These are phyloP conservation scores for Geotrichum bryndzae DNA, from an alignment of 1,139 yeast genomes.

Conservation along the genomic window DNA sequence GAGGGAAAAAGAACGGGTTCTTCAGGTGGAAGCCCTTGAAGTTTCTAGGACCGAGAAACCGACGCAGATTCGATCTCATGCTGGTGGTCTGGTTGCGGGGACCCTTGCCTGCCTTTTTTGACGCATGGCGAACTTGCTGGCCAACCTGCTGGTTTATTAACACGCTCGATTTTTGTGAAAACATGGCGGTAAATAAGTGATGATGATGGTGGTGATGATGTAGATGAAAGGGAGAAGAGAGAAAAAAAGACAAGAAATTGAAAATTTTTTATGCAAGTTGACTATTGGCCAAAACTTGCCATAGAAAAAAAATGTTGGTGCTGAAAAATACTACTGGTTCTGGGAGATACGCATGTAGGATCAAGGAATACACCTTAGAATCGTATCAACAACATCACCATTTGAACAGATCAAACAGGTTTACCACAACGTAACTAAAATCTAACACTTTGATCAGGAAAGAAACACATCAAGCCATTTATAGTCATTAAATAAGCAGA, in stretches of 20 bases:
- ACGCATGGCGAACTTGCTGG: slow-evolving; percentile 17
- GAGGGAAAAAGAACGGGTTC: slow-evolving; percentile 71
- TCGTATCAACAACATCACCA: background rate
- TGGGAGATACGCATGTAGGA: background rate
- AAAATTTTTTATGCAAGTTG: background rate
- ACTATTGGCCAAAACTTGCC: slow-evolving; percentile 1
- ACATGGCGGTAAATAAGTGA: background rate
- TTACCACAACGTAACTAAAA: background rate
- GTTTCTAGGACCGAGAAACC: slow-evolving; percentile 75
- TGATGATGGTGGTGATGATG: background rate
- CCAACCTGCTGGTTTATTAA: slow-evolving; percentile 6
- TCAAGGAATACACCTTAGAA: background rate
- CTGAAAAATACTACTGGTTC: background rate
- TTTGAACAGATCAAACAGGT: background rate
- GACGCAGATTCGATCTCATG: slow-evolving; percentile 40
- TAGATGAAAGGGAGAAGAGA: background rate
- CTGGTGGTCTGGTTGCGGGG: slow-evolving; percentile 23
- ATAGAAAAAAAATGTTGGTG: background rate
- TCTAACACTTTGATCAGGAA: background rate
- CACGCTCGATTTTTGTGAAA: slow-evolving; percentile 4
- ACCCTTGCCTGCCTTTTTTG: slow-evolving; percentile 12
- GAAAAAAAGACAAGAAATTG: background rate
- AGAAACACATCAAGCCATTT: background rate
- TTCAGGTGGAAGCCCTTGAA: slow-evolving; percentile 73
- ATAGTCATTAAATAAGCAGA: background rate